Base-by-base conservation (phyloP, 2,329 filamentous ascomycete species). In the Fusarium siculi region DNA sequence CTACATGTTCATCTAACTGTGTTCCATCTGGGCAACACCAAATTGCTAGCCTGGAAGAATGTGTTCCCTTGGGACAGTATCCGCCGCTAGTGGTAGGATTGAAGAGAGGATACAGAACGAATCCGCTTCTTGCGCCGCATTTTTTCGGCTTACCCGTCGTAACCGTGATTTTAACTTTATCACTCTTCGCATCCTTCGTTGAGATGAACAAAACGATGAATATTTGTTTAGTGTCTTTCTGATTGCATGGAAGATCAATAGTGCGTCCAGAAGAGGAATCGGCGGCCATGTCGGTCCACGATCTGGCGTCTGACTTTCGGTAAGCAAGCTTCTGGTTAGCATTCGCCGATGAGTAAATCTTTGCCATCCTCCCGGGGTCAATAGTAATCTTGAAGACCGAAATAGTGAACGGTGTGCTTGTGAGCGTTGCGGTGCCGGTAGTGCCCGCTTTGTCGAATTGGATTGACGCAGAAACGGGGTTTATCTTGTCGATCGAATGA, bases 1-100 rank as follows among this genome's bases (percentile, higher is more conserved):
- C 47, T 6, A 66, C 63, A 4, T 42, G 15, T 15, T 66, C 28
- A 10, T 74, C 47, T 16, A 74, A 5, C 9, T 72, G 28, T 32
- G 58, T 44, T 9, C 70, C 72, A 28, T 68, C 65, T 34, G 68
- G 72, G 19, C 68, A 74, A 5, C 64, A 74, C 62, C 72, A 74
- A 4, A 58, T 52, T 0, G 62, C 68, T 4, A 25, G 28, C 2
- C 18, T 16, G 7, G 63, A 49, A 25, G 63, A 52, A n/a, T 72
- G 61, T 2, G 71, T 72, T 15, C 61, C 64, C 3, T 34, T 18
- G 0, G 70, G 67, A 43, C 72, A 72, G 4, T 44, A 32, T 0
- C 36, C 63, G 16, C 72, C 68, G 7, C 32, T 18, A 36, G 63
- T 69, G 8, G 39, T 34, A 15, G 47, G 54, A 19, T 66, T 30